Percentiles rank a stretch among this genome's conserved stretches.
phyloP scores from a whole-genome alignment of 208 protist species.

The Porcisia deanei region DNA sequence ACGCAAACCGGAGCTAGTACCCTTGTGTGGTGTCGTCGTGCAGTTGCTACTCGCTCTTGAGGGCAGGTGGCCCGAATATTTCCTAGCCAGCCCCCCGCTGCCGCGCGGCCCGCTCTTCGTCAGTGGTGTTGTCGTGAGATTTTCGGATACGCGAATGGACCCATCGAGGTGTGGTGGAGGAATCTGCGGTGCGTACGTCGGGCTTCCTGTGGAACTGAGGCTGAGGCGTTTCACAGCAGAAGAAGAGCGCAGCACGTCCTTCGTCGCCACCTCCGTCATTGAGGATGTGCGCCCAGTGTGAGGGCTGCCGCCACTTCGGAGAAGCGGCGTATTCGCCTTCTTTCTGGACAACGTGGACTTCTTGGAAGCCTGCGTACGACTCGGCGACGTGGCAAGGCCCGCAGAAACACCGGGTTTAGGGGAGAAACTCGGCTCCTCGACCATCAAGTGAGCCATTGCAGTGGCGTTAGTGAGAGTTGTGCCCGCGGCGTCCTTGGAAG shows the following conservation, averaged over 20 bases:
- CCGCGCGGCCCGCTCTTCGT: not conserved
- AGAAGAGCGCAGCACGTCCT: conserved; percentile 4
- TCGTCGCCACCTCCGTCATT: not conserved
- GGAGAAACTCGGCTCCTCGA: not conserved
- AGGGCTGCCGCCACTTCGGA: not conserved
- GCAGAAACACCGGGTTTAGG: not conserved
- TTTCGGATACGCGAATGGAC: not conserved
- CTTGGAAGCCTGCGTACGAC: not conserved
- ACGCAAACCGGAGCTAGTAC: not conserved
- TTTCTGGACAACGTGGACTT: not conserved
- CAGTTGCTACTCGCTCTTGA: not conserved
- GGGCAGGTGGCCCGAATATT: not conserved
- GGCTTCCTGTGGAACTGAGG: not conserved
- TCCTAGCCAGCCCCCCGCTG: not conserved
- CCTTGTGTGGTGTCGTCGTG: not conserved
- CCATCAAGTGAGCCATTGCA: not conserved
- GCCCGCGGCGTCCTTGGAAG: not conserved
- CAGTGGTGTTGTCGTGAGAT: not conserved
- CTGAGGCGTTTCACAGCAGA: not conserved
- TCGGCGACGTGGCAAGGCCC: not conserved
- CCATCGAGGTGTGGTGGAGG: not conserved
- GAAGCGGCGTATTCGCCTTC: not conserved
- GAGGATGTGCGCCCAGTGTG: not conserved
- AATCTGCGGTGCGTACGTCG: conserved; percentile 12
- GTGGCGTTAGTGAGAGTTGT: not conserved